A percentile compares a stretch with the other conserved stretches of the same genome.
Evolutionary conservation across 1,284 basidiomycete species (phyloP).

Genomic region (Tilletia caries): DNA sequence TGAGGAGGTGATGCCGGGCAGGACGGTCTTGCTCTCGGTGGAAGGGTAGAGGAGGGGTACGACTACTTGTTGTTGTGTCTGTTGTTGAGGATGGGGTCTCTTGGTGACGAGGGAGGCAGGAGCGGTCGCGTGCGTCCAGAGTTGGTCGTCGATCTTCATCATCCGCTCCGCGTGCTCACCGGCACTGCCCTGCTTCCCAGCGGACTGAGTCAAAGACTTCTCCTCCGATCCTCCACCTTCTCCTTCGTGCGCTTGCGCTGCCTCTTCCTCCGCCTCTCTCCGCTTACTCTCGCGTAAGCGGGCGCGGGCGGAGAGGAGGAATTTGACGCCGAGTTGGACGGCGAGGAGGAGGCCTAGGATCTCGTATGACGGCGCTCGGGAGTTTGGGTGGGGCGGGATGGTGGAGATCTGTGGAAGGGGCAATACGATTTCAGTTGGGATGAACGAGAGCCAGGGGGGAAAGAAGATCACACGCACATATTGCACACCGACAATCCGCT

Average conservation of each 20-base stretch:
- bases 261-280: slow-evolving; percentile 20
- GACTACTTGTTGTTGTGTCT: no score
- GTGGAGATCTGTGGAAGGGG: slow-evolving; percentile 23
- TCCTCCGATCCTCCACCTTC: no score
- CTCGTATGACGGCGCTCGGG: slow-evolving; percentile 52
- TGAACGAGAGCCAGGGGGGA: background rate
- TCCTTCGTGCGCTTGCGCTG: background rate
- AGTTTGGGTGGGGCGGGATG: slow-evolving; percentile 27
- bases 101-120: background rate
- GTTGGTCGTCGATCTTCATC: slow-evolving; percentile 20
- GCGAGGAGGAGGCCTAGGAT: slow-evolving; percentile 53
- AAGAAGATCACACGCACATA: slow-evolving; percentile 34
- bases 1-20: slow-evolving; percentile 2
- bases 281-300: slow-evolving; percentile 11
- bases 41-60: slow-evolving; percentile 15
- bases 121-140: slow-evolving; percentile 19
- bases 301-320: slow-evolving; percentile 26
- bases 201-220: no score
- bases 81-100: no score
- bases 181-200: slow-evolving; percentile 25
- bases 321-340: slow-evolving; percentile 49
- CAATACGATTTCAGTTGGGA: no score
- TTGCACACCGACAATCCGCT: slow-evolving; percentile 48
- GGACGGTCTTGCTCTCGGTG: background rate
- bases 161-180: slow-evolving; percentile 29